Conservation (phyloP, 2,329 filamentous ascomycete species). For the Stagonosporopsis cucurbitacearum region DNA sequence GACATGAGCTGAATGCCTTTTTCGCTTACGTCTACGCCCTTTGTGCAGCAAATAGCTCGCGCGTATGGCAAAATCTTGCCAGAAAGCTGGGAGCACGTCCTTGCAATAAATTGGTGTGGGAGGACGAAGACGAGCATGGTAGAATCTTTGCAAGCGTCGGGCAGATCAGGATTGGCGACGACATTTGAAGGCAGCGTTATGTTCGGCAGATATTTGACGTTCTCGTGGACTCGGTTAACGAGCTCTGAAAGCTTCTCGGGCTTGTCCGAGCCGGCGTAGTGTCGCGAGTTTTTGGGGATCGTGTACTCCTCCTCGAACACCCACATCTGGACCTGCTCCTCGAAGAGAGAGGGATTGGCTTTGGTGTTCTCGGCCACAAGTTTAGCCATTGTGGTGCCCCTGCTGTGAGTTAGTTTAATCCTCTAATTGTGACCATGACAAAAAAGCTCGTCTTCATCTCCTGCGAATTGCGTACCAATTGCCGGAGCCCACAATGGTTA, state of each 20-base stretch:
- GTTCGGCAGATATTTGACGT: constrained; percentile 95
- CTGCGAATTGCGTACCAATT: constrained; percentile 73
- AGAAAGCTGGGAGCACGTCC: constrained; percentile 81
- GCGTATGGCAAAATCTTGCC: constrained; percentile 92
- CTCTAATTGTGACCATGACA: neutral
- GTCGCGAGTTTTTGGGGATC: constrained; percentile 72
- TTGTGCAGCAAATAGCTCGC: constrained; percentile 95
- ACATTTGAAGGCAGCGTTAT: constrained; percentile 84
- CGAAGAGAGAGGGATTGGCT: constrained; percentile 79
- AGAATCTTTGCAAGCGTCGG: constrained; percentile 80
- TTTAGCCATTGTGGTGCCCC: constrained; percentile 97
- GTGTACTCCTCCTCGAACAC: constrained; percentile 92
- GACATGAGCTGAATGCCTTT: constrained; percentile 88
- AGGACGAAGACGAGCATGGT: constrained; percentile 96
- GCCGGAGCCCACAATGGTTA: constrained; percentile 91
- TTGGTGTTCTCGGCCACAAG: constrained; percentile 92
- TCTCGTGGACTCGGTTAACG: constrained; percentile 94
- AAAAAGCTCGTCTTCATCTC: neutral
- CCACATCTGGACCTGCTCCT: constrained; percentile 96
- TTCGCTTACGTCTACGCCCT: constrained; percentile 92
- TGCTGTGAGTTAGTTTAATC: constrained; percentile 47
- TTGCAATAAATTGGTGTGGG: constrained; percentile 92
- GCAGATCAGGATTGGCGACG: constrained; percentile 80
- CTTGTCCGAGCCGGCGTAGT: constrained; percentile 70
- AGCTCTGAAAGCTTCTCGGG: constrained; percentile 87